Base-by-base conservation (phyloP, 1,284 basidiomycete genomes). In the Malassezia brasiliensis region DNA sequence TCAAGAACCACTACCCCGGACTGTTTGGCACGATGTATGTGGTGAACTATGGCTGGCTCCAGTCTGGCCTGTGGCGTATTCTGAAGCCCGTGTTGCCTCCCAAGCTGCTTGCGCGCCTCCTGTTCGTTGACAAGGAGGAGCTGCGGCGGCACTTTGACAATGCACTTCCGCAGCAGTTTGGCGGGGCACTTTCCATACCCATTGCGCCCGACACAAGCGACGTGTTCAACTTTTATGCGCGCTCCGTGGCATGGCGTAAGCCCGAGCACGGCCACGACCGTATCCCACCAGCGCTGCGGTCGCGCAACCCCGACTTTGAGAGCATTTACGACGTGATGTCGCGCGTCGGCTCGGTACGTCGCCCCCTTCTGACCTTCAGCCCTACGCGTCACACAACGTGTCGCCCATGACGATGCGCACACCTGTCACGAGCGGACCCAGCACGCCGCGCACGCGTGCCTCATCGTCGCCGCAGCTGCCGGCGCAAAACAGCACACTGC, bases 1-100 rank as follows among this genome's bases (percentile, higher is more conserved):
- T 74, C 50, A 72, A 72, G 53, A 71, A 69, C 36, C 70, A 74
- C 44, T 67, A 66, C 25, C 72, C 72, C 0, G 68, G 70, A 17
- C 63, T 68, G 52, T 64, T 70, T 2, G 69, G 67, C 52, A 52
- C 72, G 82, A 85, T 85, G 28, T 86, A 86, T 67, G 77, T 89
- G 47, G 77, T 88, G 35, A 88, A 90, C 75, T 87, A 85, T 68
- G 84, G 85, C 9, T 90, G 87, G 87, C 76, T 83, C 15, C 85
- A 89, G 74, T 80, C 83, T 1, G 83, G 85, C 15, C 77, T 87
- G 59, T 90, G 87, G 87, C 81, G 76, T 36, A 71, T 90, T 45
- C 78, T 82, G 58, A 88, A 84, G 83, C 83, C 82, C 45, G 69
- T 86, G 5, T 77, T 90, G 34, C 87, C 88, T 12, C 78, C 81